A percentile compares a stretch with the other conserved stretches of the same genome.
These are phyloP conservation scores for Trichoderma sp. DNA, from an alignment of 2,329 filamentous ascomycete species.

Conservation along the genomic window DNA sequence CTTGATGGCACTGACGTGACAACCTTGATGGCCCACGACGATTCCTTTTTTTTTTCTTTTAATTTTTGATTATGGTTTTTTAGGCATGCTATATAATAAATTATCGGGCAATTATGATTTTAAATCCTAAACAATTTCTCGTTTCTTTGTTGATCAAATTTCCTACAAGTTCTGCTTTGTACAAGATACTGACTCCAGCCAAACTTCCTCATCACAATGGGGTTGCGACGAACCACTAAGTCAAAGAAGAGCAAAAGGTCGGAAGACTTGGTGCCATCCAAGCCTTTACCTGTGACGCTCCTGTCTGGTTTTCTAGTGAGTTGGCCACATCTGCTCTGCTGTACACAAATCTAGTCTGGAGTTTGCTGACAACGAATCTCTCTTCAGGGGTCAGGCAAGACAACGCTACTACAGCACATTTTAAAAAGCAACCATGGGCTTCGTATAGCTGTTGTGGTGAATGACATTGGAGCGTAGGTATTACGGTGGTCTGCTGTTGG, in stretches of 20 bases:
- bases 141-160: not conserved
- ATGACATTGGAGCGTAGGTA: conserved; percentile 63
- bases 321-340: not conserved
- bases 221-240: not conserved
- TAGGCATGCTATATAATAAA: not conserved
- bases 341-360: not conserved
- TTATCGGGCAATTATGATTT: not conserved
- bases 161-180: not conserved
- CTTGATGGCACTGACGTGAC: conserved; percentile 7
- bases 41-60: not conserved
- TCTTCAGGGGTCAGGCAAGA: conserved; percentile 65
- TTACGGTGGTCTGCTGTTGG: not conserved
- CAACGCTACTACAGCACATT: conserved; percentile 67
- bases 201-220: not conserved
- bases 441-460: conserved; percentile 69
- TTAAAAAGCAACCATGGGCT: conserved; percentile 65
- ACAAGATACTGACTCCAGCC: not conserved
- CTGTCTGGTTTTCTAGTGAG: conserved; percentile 37
- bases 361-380: not conserved
- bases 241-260: not conserved
- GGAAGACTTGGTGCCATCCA: conserved; percentile 18
- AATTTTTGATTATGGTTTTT: too few species aligned
- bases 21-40: conserved; percentile 4
- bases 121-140: not conserved
- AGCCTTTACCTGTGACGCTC: conserved; percentile 35